Evolutionary conservation across 768 basidiomycete species (phyloP), one percentile per base, ranked within the genome.

Genomic region (Cubamyces lactineus): DNA sequence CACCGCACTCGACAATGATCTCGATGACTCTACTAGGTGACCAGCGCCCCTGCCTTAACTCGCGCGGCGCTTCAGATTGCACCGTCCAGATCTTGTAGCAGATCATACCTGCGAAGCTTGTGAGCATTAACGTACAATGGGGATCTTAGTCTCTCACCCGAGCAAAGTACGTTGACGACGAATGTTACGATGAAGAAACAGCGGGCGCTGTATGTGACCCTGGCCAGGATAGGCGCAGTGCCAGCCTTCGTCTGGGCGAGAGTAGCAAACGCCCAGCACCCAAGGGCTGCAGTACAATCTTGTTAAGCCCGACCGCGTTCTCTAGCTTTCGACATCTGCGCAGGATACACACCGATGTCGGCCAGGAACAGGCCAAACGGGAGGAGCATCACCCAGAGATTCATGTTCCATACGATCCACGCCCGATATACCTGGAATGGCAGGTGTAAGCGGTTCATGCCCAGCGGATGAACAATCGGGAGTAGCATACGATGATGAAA

Each of bases 131-230:
- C 11, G 34, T 34, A 9, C 9, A 1, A 11, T 11, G 34, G 4
- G 1, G 34, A 11, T 23, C 5, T 7, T 13, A 11, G 53, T 21
- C 11, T 23, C 46, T 34, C 19, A 57, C 57, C 41, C 2, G 57
- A 53, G 38, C 60, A 61, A 17, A 61, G 23, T n/a, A 49, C 12
- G 46, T 61, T 61, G 46, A 61, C 38, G 8, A 47, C 38, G 53
- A 61, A 55, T 17, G 60, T 61, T 21, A 61, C 42, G 53, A 55
- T 34, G 26, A 54, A 61, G 53, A 61, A 61, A 34, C 55, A 54
- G n/a, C 38, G n/a, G 12, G 49, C 34, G 60, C 60, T 53, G 26
- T 55, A n/a, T 21, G 53, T 23, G 7, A 61, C 60, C 15, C 34
- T 39, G 1, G 60, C 53, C 9, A 61, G 53, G 24, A 61, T 47